Conservation (phyloP, 2,329 filamentous ascomycete genomes). For the Penicillium expansum region DNA sequence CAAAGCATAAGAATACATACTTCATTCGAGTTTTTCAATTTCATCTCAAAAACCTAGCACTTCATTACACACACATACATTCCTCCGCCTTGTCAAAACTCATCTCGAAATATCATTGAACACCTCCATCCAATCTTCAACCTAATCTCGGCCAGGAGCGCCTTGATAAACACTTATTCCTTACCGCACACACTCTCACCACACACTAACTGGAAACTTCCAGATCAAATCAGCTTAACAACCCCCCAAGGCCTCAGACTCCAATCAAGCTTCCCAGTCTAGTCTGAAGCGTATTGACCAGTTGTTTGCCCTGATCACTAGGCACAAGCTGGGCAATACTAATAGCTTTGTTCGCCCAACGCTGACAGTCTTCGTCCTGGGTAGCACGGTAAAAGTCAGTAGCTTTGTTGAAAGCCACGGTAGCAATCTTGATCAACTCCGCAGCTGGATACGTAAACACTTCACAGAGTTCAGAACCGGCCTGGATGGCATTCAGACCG, state of each 20-base stretch:
- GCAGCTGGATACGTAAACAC: conserved; percentile 46
- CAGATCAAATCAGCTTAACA: not conserved
- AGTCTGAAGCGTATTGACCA: not conserved
- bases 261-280: conserved; percentile 14
- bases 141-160: not conserved
- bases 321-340: conserved; percentile 31
- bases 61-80: not conserved
- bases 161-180: not conserved
- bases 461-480: not conserved
- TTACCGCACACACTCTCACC: not conserved
- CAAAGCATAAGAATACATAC: not conserved
- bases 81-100: not conserved
- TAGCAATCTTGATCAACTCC: conserved; percentile 59
- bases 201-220: not conserved
- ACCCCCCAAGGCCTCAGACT: not conserved
- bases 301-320: conserved; percentile 15
- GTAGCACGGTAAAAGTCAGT: conserved; percentile 50
- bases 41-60: not conserved
- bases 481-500: not conserved
- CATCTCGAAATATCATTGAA: no score
- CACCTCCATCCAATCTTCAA: not conserved
- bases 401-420: conserved; percentile 54
- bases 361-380: conserved; percentile 31
- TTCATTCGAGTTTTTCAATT: not conserved
- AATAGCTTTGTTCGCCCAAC: conserved; percentile 40